Conservation (phyloP, 1,284 basidiomycete genomes). For the Leccinum solheimii region DNA sequence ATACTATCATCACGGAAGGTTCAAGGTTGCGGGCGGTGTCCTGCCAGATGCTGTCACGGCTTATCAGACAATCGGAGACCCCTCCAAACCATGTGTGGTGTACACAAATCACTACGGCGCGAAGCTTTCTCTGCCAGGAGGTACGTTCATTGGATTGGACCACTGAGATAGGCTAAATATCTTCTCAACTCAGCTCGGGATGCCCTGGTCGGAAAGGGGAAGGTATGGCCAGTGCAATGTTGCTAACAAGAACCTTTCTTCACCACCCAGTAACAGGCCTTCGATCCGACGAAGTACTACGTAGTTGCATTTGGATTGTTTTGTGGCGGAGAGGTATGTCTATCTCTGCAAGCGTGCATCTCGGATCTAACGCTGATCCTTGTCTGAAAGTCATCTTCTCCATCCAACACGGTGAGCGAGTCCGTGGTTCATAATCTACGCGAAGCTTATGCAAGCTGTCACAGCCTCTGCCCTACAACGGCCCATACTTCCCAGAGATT, state of each 20-base stretch:
- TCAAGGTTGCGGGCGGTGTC: slow-evolving; percentile 24
- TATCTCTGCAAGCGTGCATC: not conserved
- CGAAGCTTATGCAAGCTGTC: slow-evolving; percentile 13
- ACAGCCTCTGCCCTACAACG: slow-evolving; percentile 46
- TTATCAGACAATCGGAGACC: slow-evolving; percentile 23
- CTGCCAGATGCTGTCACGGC: slow-evolving; percentile 27
- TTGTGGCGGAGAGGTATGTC: slow-evolving; percentile 54
- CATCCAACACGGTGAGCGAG: slow-evolving; percentile 18
- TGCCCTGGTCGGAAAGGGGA: slow-evolving; percentile 49
- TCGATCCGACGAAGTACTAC: slow-evolving; percentile 52
- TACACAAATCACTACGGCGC: slow-evolving; percentile 23
- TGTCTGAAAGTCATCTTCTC: slow-evolving; percentile 14
- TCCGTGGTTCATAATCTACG: slow-evolving; percentile 1
- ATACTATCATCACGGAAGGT: slow-evolving; percentile 26
- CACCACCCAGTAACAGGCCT: slow-evolving; percentile 31
- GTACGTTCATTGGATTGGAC: slow-evolving; percentile 5
- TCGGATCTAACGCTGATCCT: not conserved
- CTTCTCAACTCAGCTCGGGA: slow-evolving; percentile 40
- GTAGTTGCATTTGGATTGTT: slow-evolving; percentile 56
- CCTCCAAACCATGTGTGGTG: slow-evolving; percentile 23
- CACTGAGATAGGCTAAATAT: not conserved
- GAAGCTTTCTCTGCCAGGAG: slow-evolving; percentile 22
- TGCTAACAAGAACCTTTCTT: not conserved
- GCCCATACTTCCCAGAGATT: slow-evolving; percentile 46
- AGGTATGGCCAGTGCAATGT: slow-evolving; percentile 29